phyloP scores from a whole-genome alignment of 768 basidiomycete genomes.

The Phlebiopsis flavidoalba region DNA sequence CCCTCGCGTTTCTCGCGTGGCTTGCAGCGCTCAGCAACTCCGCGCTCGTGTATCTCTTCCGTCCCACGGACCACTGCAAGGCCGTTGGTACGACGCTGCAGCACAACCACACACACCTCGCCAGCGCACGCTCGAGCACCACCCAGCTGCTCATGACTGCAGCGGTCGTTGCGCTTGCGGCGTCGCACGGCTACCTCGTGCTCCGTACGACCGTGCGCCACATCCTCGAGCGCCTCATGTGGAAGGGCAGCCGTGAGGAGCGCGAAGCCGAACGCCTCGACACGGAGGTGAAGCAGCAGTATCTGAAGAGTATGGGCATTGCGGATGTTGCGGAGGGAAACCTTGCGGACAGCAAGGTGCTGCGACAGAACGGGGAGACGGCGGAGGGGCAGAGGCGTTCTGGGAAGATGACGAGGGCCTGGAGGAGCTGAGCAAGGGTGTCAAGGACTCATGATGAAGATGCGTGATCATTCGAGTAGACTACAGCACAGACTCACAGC shows the following conservation, averaged over 20 bases:
- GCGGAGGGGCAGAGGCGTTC: constrained; percentile 9
- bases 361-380: constrained; percentile 12
- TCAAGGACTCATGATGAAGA: constrained; percentile 11
- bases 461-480: not conserved
- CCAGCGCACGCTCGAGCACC: constrained; percentile 8
- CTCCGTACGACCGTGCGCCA: constrained; percentile 59
- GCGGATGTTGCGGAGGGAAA: constrained; percentile 17
- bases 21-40: constrained; percentile 83
- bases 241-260: constrained; percentile 70
- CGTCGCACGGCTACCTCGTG: constrained; percentile 84
- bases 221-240: constrained; percentile 68
- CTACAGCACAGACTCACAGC: too few species aligned
- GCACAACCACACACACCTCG: constrained; percentile 17
- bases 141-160: constrained; percentile 25
- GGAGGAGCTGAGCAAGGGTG: constrained; percentile 11
- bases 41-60: constrained; percentile 89
- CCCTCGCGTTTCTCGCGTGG: constrained; percentile 86
- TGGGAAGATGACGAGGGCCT: constrained; percentile 15
- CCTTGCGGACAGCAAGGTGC: constrained; percentile 14
- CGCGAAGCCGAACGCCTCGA: constrained; percentile 51
- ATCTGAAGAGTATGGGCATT: constrained; percentile 28
- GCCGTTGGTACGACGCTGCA: constrained; percentile 23
- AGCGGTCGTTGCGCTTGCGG: constrained; percentile 59
- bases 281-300: constrained; percentile 43
- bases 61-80: constrained; percentile 33